Evolutionary conservation across 805 yeast species (phyloP), one percentile per base, ranked within the genome.

Genomic region (Blastobotrys parvus): DNA sequence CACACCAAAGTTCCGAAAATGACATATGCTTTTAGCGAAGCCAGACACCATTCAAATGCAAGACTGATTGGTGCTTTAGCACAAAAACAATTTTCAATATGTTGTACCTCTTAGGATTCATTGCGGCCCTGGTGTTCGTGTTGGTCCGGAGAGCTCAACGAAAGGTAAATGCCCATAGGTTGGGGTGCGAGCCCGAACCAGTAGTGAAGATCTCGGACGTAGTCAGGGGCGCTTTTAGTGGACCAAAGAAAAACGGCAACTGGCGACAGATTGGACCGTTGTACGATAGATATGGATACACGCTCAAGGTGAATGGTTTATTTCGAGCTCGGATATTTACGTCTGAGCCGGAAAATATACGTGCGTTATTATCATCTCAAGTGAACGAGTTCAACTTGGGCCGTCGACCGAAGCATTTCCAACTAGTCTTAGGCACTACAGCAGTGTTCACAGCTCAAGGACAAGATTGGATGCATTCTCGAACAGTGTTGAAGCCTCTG

Each of bases 381-480:
- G 57, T 54, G 49, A 50, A 51, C 35, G 60, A 58, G 43, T 58
- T 46, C 47, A 45, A 49, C 11, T 52, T 58, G 1, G 62, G 62
- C 15, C 38, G 45, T 40, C 54, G 62, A 27, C 47, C 52, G 2
- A 16, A 23, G 7, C 38, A 33, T 22, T 27, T 41, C 18, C 15
- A 15, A 3, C 15, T 15, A 3, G 23, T 35, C 16, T 38, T 57
- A 21, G 47, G 58, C 13, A 45, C 55, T 13, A 49, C 54, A 18
- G 62, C 61, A 5, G 55, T 58, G 19, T 58, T 58, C 44, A 55
- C 61, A 3, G 49, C 53, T 11, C 47, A 52, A 16, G 62, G 62
- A 20, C 53, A 53, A n/a, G 57, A 52, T 16, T 58, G 62, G 62
- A 52, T 52, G 41, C 61, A 58, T 47, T 52, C 58, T 22, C 52